Percentiles rank a stretch among this genome's conserved stretches.
Evolutionary conservation across 768 basidiomycete species (phyloP).

Genomic region (Serendipita sp.): DNA sequence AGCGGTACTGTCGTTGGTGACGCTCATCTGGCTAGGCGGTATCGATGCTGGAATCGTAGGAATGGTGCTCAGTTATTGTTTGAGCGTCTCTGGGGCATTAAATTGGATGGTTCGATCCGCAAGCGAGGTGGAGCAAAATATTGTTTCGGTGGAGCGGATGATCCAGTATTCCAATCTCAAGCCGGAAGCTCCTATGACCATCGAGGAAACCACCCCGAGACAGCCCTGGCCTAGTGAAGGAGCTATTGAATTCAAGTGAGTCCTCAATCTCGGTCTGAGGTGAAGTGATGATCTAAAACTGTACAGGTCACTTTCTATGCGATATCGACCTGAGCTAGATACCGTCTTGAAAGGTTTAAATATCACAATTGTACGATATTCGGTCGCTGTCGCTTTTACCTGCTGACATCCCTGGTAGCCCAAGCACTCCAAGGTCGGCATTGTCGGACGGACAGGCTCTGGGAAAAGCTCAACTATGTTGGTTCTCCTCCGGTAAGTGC

Average conservation of each 20-base stretch:
- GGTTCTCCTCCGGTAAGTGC: constrained; percentile 33
- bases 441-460: constrained; percentile 62
- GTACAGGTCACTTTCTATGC: constrained; percentile 48
- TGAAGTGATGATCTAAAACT: not conserved
- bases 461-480: constrained; percentile 20
- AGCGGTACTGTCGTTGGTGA: constrained; percentile 46
- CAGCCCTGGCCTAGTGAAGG: constrained; percentile 61
- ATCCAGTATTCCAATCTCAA: constrained; percentile 60
- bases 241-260: constrained; percentile 53
- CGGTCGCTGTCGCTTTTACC: not conserved
- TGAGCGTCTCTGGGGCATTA: constrained; percentile 72
- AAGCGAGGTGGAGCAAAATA: constrained; percentile 80
- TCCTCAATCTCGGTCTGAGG: constrained; percentile 9
- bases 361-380: constrained; percentile 41
- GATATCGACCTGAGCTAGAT: constrained; percentile 69
- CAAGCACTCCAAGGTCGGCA: constrained; percentile 80
- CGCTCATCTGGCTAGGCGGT: constrained; percentile 48
- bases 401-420: constrained; percentile 9
- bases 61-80: constrained; percentile 66
- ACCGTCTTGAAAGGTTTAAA: constrained; percentile 62
- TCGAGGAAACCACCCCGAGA: constrained; percentile 39
- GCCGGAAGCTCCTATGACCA: constrained; percentile 59
- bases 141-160: constrained; percentile 80
- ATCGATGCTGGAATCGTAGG: constrained; percentile 84
- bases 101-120: constrained; percentile 73